Conservation (phyloP, 2,329 filamentous ascomycete genomes). For the Talaromyces marneffei region DNA sequence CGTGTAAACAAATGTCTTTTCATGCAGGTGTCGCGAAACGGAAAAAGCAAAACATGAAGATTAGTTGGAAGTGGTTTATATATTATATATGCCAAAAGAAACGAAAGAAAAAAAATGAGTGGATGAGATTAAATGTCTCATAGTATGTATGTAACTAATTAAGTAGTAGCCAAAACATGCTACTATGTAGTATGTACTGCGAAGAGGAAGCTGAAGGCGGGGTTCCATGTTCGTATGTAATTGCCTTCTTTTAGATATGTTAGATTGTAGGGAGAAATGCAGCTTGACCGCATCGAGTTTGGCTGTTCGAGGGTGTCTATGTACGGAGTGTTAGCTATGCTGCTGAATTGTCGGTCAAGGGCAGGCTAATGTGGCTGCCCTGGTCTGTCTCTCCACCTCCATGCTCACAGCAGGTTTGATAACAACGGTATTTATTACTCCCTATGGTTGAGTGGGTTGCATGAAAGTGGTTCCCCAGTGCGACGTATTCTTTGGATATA, state of each 20-base stretch:
- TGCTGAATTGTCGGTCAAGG: constrained; percentile 5
- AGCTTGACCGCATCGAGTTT: not conserved
- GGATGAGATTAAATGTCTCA: constrained; percentile 12
- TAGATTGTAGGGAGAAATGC: not conserved
- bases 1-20: too few relatives aligned
- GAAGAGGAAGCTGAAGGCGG: not conserved
- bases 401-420: not conserved
- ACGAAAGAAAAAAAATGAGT: not conserved
- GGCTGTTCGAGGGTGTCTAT: not conserved
- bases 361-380: not conserved
- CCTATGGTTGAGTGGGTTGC: not conserved
- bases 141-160: not conserved
- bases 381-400: not conserved
- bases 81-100: not conserved
- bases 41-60: not conserved
- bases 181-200: not conserved
- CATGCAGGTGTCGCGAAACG: constrained; percentile 3
- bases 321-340: not conserved
- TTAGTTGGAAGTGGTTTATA: not conserved
- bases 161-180: not conserved
- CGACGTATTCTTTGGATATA: too few relatives aligned
- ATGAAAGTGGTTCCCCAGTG: not conserved
- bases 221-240: not conserved
- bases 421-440: not conserved
- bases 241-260: not conserved